Conservation (phyloP, 2,329 filamentous ascomycete genomes). For the Ceratocystis smalleyi region DNA sequence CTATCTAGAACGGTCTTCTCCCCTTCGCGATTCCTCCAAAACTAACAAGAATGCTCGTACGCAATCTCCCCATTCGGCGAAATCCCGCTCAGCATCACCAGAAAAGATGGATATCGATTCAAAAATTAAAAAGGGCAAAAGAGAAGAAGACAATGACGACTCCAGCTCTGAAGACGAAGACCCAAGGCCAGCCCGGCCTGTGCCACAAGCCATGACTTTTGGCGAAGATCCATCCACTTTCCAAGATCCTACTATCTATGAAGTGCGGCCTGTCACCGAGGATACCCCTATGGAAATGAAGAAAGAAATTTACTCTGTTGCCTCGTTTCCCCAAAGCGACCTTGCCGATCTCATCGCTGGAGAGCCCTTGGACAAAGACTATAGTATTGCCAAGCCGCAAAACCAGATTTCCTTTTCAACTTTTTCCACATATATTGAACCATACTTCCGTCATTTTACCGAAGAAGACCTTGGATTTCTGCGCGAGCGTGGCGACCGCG, state of each 20-base stretch:
- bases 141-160: constrained; percentile 30
- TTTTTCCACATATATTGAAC: constrained; percentile 83
- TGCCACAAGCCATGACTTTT: constrained; percentile 74
- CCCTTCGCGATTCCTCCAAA: constrained; percentile 36
- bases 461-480: constrained; percentile 92
- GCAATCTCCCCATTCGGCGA: constrained; percentile 45
- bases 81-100: constrained; percentile 32
- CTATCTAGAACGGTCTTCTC: constrained; percentile 37
- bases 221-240: constrained; percentile 87
- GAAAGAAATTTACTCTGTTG: constrained; percentile 76
- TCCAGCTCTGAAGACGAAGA: constrained; percentile 43
- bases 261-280: constrained; percentile 63
- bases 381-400: constrained; percentile 80
- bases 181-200: constrained; percentile 43
- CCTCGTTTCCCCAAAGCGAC: constrained; percentile 65
- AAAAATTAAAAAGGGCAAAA: constrained; percentile 28
- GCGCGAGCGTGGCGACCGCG: constrained; percentile 73
- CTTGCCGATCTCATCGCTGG: constrained; percentile 76
- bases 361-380: constrained; percentile 82
- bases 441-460: constrained; percentile 73
- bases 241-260: constrained; percentile 81
- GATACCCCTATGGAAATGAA: constrained; percentile 35
- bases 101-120: constrained; percentile 45
- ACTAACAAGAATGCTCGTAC: constrained; percentile 36
- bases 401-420: constrained; percentile 90